These are phyloP conservation scores for Basidiobolus meristosporus DNA, from an alignment of 371 early-diverging fungal genomes.

Conservation along the genomic window DNA sequence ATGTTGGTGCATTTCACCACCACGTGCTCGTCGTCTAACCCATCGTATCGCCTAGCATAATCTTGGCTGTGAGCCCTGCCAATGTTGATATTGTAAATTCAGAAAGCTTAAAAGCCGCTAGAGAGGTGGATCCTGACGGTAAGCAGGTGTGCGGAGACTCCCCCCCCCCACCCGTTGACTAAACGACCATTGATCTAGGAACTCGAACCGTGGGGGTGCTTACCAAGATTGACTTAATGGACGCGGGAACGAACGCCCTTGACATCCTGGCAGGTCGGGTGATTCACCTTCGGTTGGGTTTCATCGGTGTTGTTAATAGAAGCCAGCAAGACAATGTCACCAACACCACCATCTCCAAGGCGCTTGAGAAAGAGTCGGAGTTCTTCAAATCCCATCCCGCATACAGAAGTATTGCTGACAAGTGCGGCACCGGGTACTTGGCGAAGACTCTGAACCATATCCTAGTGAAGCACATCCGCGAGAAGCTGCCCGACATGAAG, in stretches of 20 bases:
- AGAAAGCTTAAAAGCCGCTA: constrained; percentile 80
- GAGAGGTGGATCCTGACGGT: constrained; percentile 79
- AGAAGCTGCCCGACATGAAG: constrained; percentile 64
- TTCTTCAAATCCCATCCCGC: constrained; percentile 69
- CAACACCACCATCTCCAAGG: constrained; percentile 56
- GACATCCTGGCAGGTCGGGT: constrained; percentile 70
- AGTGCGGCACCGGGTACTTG: constrained; percentile 77
- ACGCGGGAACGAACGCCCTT: constrained; percentile 77
- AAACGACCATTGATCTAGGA: constrained; percentile 10
- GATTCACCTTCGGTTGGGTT: constrained; percentile 72
- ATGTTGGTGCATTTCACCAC: neutral
- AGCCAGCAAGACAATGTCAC: constrained; percentile 70
- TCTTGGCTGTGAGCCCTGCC: constrained; percentile 87
- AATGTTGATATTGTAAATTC: constrained; percentile 86
- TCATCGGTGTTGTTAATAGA: constrained; percentile 79
- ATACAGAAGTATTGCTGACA: constrained; percentile 58
- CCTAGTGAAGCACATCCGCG: constrained; percentile 59
- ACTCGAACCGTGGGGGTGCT: constrained; percentile 80
- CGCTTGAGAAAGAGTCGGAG: constrained; percentile 49
- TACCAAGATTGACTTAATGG: constrained; percentile 92
- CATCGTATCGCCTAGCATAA: constrained; percentile 27
- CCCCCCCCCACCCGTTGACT: too few relatives aligned
- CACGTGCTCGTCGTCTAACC: too few relatives aligned
- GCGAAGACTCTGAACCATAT: constrained; percentile 62
- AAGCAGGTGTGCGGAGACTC: too few relatives aligned